phyloP scores from a whole-genome alignment of 306 rosid genomes.

The Purshia tridentata region DNA sequence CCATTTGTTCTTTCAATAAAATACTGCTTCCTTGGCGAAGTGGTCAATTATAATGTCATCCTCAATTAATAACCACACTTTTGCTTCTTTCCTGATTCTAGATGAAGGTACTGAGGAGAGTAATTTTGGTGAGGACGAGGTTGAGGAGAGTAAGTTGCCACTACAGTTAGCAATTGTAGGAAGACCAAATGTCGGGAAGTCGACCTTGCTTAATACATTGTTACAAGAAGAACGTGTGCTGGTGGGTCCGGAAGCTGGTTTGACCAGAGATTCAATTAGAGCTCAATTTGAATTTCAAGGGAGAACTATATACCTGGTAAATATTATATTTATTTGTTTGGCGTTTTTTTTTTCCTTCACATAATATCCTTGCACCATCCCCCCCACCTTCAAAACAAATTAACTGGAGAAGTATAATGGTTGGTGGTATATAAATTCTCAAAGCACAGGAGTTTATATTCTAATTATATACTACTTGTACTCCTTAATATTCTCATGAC shows the following conservation, averaged over 20 bases:
- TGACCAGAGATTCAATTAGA: constrained; percentile 94
- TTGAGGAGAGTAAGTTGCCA: constrained; percentile 63
- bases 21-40: neutral
- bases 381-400: neutral
- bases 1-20: neutral
- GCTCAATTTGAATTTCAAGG: constrained; percentile 86
- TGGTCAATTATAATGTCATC: constrained; percentile 2
- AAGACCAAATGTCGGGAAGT: constrained; percentile 95
- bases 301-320: constrained; percentile 76
- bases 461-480: neutral
- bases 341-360: constrained; percentile 5
- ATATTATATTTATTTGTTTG: neutral
- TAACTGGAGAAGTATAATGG: neutral
- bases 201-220: constrained; percentile 82
- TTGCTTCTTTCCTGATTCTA: constrained; percentile 29
- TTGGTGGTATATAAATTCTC: neutral
- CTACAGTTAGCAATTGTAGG: constrained; percentile 94
- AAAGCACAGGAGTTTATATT: neutral
- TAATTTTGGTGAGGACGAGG: constrained; percentile 42
- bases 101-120: constrained; percentile 45
- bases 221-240: constrained; percentile 91
- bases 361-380: neutral
- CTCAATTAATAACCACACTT: constrained; percentile 12
- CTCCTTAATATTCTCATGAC: neutral
- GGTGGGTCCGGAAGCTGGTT: constrained; percentile 97